A percentile compares a stretch with the other conserved stretches of the same genome.
Conservation (phyloP, 2,329 filamentous ascomycete species). For the Neoascochyta sp. region DNA sequence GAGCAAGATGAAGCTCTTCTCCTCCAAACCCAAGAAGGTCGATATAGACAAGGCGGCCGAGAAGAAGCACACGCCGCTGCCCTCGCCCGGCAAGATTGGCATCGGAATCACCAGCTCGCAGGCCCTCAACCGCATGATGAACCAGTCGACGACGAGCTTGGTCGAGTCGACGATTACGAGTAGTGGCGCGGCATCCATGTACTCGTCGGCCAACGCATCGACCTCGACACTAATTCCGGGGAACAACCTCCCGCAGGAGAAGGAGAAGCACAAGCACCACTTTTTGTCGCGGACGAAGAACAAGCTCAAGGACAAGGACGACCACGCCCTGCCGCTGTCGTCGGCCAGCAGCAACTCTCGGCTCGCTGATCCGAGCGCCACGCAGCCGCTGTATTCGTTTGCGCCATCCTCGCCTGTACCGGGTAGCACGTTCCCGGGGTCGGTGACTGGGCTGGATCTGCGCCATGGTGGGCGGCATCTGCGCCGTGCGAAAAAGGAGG, state of each 20-base stretch:
- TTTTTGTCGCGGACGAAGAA: constrained; percentile 77
- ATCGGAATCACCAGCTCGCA: constrained; percentile 62
- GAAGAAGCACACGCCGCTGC: constrained; percentile 61
- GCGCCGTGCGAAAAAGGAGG: constrained; percentile 66
- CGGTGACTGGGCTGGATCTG: constrained; percentile 74
- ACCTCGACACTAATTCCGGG: constrained; percentile 70
- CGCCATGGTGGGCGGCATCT: constrained; percentile 72
- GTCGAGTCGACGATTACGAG: constrained; percentile 56
- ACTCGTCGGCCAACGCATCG: constrained; percentile 71
- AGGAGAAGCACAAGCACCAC: constrained; percentile 71
- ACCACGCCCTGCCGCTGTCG: constrained; percentile 65
- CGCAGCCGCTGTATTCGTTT: constrained; percentile 75
- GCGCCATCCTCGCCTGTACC: constrained; percentile 69
- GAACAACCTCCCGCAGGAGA: constrained; percentile 56
- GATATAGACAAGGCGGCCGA: constrained; percentile 61
- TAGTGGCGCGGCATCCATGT: constrained; percentile 60
- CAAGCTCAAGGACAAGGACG: constrained; percentile 69
- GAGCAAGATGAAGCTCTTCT: constrained; percentile 78
- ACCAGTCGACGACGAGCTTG: constrained; percentile 67
- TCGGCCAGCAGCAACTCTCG: constrained; percentile 74
- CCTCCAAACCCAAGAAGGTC: constrained; percentile 67
- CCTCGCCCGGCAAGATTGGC: constrained; percentile 64
- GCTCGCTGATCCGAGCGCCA: constrained; percentile 70
- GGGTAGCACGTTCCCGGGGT: constrained; percentile 69
- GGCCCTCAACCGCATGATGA: constrained; percentile 60